phyloP scores from a whole-genome alignment of 2,329 filamentous ascomycete species.

The Penicillium sp. region DNA sequence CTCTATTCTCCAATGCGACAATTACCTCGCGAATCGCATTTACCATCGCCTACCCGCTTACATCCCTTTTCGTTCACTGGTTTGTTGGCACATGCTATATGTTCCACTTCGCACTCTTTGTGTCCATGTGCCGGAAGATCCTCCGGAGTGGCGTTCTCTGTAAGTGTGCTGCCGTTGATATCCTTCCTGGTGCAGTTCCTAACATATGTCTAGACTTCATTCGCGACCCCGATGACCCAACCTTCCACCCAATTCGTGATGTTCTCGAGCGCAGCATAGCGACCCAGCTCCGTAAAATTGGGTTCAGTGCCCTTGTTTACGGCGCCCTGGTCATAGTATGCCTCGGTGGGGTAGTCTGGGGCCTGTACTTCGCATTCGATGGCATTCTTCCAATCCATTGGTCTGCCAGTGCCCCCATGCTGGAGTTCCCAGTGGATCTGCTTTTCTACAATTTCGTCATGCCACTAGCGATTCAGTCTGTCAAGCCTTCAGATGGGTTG shows the following conservation, averaged over 20 bases:
- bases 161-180: slow-evolving; percentile 52
- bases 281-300: slow-evolving; percentile 92
- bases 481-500: slow-evolving; percentile 82
- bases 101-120: slow-evolving; percentile 99
- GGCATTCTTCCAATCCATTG: slow-evolving; percentile 88
- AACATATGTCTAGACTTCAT: slow-evolving; percentile 73
- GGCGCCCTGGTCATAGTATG: slow-evolving; percentile 91
- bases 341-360: slow-evolving; percentile 94
- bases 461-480: slow-evolving; percentile 80
- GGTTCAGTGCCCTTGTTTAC: slow-evolving; percentile 94
- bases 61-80: slow-evolving; percentile 96
- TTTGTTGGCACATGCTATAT: slow-evolving; percentile 99
- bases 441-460: slow-evolving; percentile 97
- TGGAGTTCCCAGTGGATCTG: slow-evolving; percentile 93
- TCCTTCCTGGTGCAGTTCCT: neutral
- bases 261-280: slow-evolving; percentile 91
- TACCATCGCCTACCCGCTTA: slow-evolving; percentile 77
- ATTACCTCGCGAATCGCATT: slow-evolving; percentile 78
- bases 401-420: slow-evolving; percentile 85
- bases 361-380: slow-evolving; percentile 69
- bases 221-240: slow-evolving; percentile 94
- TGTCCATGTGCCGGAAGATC: slow-evolving; percentile 98
- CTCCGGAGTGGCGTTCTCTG: slow-evolving; percentile 92
- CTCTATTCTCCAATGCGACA: slow-evolving; percentile 82
- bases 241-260: slow-evolving; percentile 95